Conservation (phyloP, 1,284 basidiomycete genomes). For the Uromyces viciae-fabae region DNA sequence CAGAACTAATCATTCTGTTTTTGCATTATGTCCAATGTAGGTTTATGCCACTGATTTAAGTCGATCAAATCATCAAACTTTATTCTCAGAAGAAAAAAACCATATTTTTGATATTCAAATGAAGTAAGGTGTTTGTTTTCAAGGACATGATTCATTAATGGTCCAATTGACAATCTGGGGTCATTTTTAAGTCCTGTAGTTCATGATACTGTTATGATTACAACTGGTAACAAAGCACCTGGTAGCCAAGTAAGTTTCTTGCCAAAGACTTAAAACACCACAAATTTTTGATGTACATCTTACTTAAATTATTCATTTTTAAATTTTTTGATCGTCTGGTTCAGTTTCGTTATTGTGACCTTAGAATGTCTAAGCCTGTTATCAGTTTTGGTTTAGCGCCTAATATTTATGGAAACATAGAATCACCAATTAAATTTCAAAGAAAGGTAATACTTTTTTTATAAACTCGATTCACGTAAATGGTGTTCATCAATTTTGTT, state of each 20-base stretch:
- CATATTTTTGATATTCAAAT: constrained; percentile 22
- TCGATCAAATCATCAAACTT: background rate
- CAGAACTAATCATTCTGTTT: background rate
- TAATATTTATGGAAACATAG: background rate
- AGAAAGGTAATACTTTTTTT: background rate
- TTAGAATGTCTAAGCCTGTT: constrained; percentile 25
- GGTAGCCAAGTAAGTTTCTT: background rate
- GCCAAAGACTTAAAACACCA: no score
- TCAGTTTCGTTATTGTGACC: constrained; percentile 39
- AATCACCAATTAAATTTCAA: constrained; percentile 1
- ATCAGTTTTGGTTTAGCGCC: constrained; percentile 10
- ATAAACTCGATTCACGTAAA: background rate
- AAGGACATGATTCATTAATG: background rate
- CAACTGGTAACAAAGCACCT: constrained; percentile 26
- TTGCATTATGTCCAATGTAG: background rate
- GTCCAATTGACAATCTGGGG: background rate
- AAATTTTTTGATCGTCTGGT: background rate
- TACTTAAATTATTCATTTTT: background rate
- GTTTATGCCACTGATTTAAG: constrained; percentile 19
- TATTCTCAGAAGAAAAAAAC: background rate
- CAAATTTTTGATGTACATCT: no score
- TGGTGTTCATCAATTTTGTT: background rate
- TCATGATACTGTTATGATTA: constrained; percentile 13
- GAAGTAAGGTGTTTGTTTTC: background rate
- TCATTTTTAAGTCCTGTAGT: background rate